A percentile compares a stretch with the other conserved stretches of the same genome.
phyloP scores from a whole-genome alignment of 2,329 filamentous ascomycete genomes.

The Raffaelea deltoideospora region DNA sequence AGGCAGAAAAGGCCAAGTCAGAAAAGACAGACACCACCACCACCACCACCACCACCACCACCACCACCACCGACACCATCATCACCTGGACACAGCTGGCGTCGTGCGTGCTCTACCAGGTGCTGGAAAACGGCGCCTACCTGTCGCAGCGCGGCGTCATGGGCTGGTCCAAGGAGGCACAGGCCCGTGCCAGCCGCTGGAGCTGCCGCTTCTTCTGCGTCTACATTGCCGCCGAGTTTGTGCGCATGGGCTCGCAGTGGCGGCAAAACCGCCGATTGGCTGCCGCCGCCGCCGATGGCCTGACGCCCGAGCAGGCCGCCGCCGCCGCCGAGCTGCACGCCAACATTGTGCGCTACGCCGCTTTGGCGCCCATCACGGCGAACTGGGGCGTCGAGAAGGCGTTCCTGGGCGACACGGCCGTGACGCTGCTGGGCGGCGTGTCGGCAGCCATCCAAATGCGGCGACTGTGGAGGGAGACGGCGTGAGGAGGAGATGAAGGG shows the following conservation, averaged over 20 bases:
- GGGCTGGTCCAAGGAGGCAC: conserved; percentile 36
- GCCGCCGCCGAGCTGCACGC: conserved; percentile 44
- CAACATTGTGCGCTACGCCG: conserved; percentile 52
- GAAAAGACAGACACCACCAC: conserved; percentile 18
- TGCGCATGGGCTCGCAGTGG: too few relatives aligned
- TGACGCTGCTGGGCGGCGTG: conserved; percentile 27
- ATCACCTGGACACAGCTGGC: conserved; percentile 55
- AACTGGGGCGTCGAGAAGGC: conserved; percentile 68
- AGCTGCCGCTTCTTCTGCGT: conserved; percentile 68
- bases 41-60: conserved; percentile 24
- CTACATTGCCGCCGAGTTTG: conserved; percentile 63
- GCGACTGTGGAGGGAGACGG: conserved; percentile 27
- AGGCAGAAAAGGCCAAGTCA: conserved; percentile 23
- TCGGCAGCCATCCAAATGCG: conserved; percentile 29
- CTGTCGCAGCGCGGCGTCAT: conserved; percentile 60
- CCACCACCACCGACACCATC: conserved; percentile 23
- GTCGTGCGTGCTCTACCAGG: conserved; percentile 56
- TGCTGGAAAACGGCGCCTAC: conserved; percentile 71
- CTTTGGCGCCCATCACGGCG: conserved; percentile 68
- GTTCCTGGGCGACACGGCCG: conserved; percentile 22
- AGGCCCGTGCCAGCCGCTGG: conserved; percentile 50
- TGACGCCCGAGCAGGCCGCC: conserved; percentile 23
- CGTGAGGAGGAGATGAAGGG: conserved; percentile 4
- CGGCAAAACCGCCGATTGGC: too few relatives aligned
- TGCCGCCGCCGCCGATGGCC: conserved; percentile 18